A percentile compares a stretch with the other conserved stretches of the same genome.
phyloP scores from a whole-genome alignment of 2,329 filamentous ascomycete genomes.

The Ceratocystis ficicola region DNA sequence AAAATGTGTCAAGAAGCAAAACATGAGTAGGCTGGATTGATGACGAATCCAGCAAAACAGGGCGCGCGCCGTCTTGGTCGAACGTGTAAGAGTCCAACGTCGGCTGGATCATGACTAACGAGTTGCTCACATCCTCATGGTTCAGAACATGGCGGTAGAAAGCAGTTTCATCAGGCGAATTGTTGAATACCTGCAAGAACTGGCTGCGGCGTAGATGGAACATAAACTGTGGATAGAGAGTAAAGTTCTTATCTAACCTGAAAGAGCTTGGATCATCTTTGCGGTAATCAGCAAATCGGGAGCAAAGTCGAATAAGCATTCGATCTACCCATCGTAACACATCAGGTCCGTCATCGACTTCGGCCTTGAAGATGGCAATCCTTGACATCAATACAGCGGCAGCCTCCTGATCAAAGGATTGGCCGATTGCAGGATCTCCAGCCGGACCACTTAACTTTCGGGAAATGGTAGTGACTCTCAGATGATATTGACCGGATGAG shows the following conservation, averaged over 20 bases:
- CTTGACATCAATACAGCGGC: constrained; percentile 97
- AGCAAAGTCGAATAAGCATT: constrained; percentile 95
- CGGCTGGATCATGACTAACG: constrained; percentile 96
- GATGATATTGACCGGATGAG: constrained; percentile 87
- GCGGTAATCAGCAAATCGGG: constrained; percentile 90
- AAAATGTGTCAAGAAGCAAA: constrained; percentile 92
- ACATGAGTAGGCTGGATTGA: constrained; percentile 93
- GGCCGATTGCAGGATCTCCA: constrained; percentile 85
- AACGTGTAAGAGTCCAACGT: constrained; percentile 96
- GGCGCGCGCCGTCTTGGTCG: constrained; percentile 82
- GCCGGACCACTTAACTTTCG: constrained; percentile 84
- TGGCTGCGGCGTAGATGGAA: constrained; percentile 95
- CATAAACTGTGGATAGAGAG: constrained; percentile 98
- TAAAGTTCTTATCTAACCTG: constrained; percentile 96
- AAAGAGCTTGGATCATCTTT: constrained; percentile 98
- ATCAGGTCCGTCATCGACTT: constrained; percentile 97
- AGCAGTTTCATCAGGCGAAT: constrained; percentile 97
- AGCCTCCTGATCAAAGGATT: constrained; percentile 96
- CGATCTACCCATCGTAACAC: constrained; percentile 95
- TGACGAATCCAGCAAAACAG: constrained; percentile 89
- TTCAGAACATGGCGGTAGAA: constrained; percentile 96
- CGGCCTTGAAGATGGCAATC: constrained; percentile 97
- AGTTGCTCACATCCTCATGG: constrained; percentile 94
- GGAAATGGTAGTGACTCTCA: constrained; percentile 88
- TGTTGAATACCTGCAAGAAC: constrained; percentile 98